A percentile compares a stretch with the other conserved stretches of the same genome.
Evolutionary conservation across 306 rosid genomes (phyloP).

Genomic region (Quercus gilva): DNA sequence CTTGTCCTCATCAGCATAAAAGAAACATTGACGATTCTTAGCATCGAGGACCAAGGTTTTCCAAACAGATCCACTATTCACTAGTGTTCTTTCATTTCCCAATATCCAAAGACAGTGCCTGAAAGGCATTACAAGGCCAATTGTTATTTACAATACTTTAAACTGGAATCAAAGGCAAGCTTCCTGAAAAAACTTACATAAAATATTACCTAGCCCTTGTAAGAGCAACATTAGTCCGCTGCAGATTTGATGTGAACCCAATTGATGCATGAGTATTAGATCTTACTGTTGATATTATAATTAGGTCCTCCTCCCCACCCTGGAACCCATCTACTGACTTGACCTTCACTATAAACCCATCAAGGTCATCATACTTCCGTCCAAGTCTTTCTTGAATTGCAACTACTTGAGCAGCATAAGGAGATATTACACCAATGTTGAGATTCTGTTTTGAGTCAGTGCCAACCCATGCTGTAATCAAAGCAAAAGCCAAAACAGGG

Average conservation of each 20-base stretch:
- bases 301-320: constrained; percentile 76
- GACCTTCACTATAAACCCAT: constrained; percentile 63
- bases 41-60: constrained; percentile 53
- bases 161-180: background rate
- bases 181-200: background rate
- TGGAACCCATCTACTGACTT: constrained; percentile 77
- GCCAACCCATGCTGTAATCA: constrained; percentile 46
- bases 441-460: constrained; percentile 31
- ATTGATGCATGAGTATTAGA: constrained; percentile 38
- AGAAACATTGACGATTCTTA: constrained; percentile 55
- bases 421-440: constrained; percentile 68
- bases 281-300: constrained; percentile 74
- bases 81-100: constrained; percentile 59
- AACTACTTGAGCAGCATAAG: constrained; percentile 82
- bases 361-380: constrained; percentile 26
- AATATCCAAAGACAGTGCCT: constrained; percentile 81
- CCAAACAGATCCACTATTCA: constrained; percentile 53
- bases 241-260: constrained; percentile 46
- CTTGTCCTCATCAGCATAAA: constrained; percentile 57
- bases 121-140: constrained; percentile 7
- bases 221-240: constrained; percentile 76
- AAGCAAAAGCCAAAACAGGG: background rate
- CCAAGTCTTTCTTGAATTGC: constrained; percentile 53
- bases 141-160: background rate
- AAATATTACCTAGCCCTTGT: constrained; percentile 74